These are phyloP conservation scores for Botryotinia narcissicola DNA, from an alignment of 2,329 filamentous ascomycete genomes.

Conservation along the genomic window DNA sequence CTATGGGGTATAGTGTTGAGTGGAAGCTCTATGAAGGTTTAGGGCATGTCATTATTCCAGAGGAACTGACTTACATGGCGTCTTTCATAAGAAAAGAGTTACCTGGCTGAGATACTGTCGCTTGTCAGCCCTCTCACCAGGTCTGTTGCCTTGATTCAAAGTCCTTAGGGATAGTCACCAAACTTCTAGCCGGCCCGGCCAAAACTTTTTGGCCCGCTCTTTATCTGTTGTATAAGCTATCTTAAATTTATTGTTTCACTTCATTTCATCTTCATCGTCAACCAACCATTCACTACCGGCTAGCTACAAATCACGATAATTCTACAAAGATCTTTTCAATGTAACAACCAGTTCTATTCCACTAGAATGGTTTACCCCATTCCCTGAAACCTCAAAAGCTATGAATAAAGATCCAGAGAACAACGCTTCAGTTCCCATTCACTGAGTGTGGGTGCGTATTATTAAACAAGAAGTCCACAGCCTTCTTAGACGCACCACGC, in stretches of 20 bases:
- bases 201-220: neutral
- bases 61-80: neutral
- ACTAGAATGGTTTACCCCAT: neutral
- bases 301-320: neutral
- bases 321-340: too few relatives aligned
- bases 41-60: neutral
- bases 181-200: too few relatives aligned
- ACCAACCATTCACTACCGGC: neutral
- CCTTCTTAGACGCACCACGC: neutral
- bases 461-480: too few relatives aligned
- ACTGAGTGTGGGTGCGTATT: neutral
- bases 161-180: too few relatives aligned
- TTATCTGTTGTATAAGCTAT: neutral
- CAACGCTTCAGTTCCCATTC: neutral
- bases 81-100: neutral
- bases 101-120: too few relatives aligned
- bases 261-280: neutral
- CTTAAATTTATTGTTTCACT: too few relatives aligned
- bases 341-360: neutral
- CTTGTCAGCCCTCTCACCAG: neutral
- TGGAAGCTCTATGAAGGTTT: conserved; percentile 8
- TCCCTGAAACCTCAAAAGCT: neutral
- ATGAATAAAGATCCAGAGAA: neutral
- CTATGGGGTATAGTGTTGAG: neutral
- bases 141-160: neutral